Conservation (phyloP, 1,284 basidiomycete genomes). For the Malassezia dermatis region DNA sequence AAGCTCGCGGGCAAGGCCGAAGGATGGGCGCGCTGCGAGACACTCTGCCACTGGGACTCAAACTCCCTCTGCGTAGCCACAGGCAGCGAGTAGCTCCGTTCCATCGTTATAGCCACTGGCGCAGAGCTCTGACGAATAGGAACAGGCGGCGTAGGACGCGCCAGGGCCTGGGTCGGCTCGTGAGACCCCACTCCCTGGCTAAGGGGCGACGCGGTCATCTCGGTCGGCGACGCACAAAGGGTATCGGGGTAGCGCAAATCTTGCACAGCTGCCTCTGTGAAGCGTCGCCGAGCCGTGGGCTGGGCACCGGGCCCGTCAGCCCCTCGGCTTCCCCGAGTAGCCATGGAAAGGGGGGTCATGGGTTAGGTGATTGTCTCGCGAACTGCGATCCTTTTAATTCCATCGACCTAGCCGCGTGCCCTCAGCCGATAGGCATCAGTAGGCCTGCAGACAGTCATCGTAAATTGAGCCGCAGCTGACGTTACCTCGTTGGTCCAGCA, state of each 20-base stretch:
- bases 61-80: slow-evolving; percentile 34
- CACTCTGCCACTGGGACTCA: slow-evolving; percentile 14
- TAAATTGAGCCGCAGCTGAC: not conserved
- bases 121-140: not conserved
- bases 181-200: not conserved
- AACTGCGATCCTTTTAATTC: not conserved
- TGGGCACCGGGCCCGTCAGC: not conserved
- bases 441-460: not conserved
- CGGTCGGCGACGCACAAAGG: not conserved
- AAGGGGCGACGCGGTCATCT: not conserved
- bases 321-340: not conserved
- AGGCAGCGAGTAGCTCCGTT: slow-evolving; percentile 32
- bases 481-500: not conserved
- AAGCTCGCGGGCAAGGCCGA: not conserved
- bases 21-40: not conserved
- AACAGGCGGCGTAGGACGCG: not conserved
- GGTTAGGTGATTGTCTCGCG: not conserved
- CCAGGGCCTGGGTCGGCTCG: not conserved
- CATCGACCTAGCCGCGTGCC: not conserved
- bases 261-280: not conserved
- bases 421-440: not conserved
- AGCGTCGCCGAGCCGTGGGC: not conserved
- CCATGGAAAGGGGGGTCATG: not conserved
- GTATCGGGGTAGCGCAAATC: not conserved
- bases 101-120: not conserved